Evolutionary conservation across 306 rosid genomes (phyloP), one percentile per base, ranked within the genome.

Genomic region (Gillenia trifoliata): DNA sequence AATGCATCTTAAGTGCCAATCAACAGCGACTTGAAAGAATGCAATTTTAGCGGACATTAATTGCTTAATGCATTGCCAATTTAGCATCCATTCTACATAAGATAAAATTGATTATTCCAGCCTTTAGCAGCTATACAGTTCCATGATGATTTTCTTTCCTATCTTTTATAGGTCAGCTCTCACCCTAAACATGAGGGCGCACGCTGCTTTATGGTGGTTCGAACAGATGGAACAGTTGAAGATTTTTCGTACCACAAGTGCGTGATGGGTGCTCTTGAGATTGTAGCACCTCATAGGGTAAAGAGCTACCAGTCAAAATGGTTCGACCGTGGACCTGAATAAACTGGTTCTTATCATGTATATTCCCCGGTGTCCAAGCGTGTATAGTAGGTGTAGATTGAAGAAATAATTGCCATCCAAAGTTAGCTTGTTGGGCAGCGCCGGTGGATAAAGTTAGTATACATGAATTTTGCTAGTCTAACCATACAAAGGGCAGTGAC

Each of bases 161-260:
- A 50, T 74, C 34, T 66, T 76, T 68, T 49, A 19, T 88, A 93
- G 97, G 91, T 91, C 69, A 95, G 91, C 12, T n/a, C 33, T 55
- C 98, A 94, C 84, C 87, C 91, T 4, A 33, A 67, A 29, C 56
- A 80, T 75, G 67, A 75, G 64, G 83, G 74, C 23, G 75, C 86
- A 4, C 98, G 92, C 8, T 91, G 98, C 82, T 94, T 94, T 80
- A 75, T 80, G 68, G 50, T 91, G 70, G 71, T 83, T 19, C 80
- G 96, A 75, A 80, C 38, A 16, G 97, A 94, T n/a, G 97, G 93
- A 22, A 80, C 88, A 1, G 63, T 80, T 6, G 98, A 90, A 81
- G 97, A 92, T 69, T 92, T 94, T 80, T 94, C 98, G 0, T 90
- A 90, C 85, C 96, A 77, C 66, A 94, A 94, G 81, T 92, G 98